These are phyloP conservation scores for Schrenkiella parvula DNA, from an alignment of 345 rosid genomes.

Conservation along the genomic window DNA sequence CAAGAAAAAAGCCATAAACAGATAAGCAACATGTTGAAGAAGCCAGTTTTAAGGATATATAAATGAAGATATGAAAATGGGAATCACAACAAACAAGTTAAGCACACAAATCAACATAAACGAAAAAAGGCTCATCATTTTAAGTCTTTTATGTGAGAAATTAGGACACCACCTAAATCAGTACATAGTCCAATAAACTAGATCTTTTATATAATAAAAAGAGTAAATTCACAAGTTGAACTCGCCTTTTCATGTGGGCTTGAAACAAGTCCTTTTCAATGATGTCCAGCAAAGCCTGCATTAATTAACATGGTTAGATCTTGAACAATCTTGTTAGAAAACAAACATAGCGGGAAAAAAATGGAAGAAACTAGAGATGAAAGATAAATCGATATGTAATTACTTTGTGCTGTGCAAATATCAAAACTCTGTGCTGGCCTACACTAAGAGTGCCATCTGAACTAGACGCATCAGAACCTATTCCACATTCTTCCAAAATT, in stretches of 20 bases:
- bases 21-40: constrained; percentile 2
- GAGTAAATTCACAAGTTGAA: constrained; percentile 17
- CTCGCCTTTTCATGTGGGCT: constrained; percentile 90
- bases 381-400: constrained; percentile 22
- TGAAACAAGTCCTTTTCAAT: constrained; percentile 93
- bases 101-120: not conserved
- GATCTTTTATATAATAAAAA: not conserved
- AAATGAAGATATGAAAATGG: constrained; percentile 2
- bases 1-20: constrained; percentile 4
- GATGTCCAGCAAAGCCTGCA: constrained; percentile 87
- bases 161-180: not conserved
- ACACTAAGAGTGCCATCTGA: constrained; percentile 63
- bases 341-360: not conserved
- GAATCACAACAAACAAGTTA: constrained; percentile 10
- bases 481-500: constrained; percentile 97
- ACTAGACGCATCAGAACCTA: constrained; percentile 79
- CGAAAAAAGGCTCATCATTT: not conserved
- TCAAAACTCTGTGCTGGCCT: constrained; percentile 96
- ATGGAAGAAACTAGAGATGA: constrained; percentile 4
- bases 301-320: constrained; percentile 27
- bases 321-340: not conserved
- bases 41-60: not conserved
- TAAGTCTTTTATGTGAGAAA: not conserved
- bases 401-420: constrained; percentile 99
- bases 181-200: not conserved